These are phyloP conservation scores for Periconia sp. DNA, from an alignment of 2,329 filamentous ascomycete species.

Conservation along the genomic window DNA sequence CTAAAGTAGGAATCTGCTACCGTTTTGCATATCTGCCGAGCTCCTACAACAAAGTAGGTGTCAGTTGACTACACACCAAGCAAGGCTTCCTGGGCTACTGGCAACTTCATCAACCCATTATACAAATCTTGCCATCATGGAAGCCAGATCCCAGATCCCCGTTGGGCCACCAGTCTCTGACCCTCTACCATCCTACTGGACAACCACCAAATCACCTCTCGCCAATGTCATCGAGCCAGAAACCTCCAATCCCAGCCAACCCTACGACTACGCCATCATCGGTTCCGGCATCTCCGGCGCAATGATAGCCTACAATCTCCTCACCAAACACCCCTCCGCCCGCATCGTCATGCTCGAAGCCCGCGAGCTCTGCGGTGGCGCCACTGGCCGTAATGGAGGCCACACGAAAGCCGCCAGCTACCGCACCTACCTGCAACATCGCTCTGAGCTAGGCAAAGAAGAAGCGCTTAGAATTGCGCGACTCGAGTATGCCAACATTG, in stretches of 20 bases:
- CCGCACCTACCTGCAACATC: slow-evolving; percentile 59
- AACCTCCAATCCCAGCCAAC: slow-evolving; percentile 21
- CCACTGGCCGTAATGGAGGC: slow-evolving; percentile 53
- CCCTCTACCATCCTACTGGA: slow-evolving; percentile 51
- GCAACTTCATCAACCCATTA: background rate
- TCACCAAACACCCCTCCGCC: slow-evolving; percentile 16
- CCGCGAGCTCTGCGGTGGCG: slow-evolving; percentile 45
- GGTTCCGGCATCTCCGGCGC: slow-evolving; percentile 50
- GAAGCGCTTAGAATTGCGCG: slow-evolving; percentile 55
- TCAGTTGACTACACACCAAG: too few relatives aligned
- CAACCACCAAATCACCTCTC: slow-evolving; percentile 45
- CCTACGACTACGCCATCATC: slow-evolving; percentile 45
- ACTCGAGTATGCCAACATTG: slow-evolving; percentile 54
- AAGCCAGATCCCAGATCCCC: slow-evolving; percentile 33
- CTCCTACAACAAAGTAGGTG: too few relatives aligned
- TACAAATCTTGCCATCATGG: slow-evolving; percentile 25
- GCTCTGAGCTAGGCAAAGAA: slow-evolving; percentile 51
- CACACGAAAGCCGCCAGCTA: slow-evolving; percentile 59
- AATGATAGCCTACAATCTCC: slow-evolving; percentile 45
- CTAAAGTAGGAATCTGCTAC: too few relatives aligned
- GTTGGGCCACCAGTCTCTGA: slow-evolving; percentile 38
- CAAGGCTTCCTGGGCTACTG: too few relatives aligned
- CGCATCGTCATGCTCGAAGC: slow-evolving; percentile 50
- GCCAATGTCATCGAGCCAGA: slow-evolving; percentile 39
- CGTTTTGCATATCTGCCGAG: too few relatives aligned